Percentiles rank a stretch among this genome's conserved stretches.
Evolutionary conservation across 1,284 basidiomycete species (phyloP).

Genomic region (Ceratobasidium theobromae): DNA sequence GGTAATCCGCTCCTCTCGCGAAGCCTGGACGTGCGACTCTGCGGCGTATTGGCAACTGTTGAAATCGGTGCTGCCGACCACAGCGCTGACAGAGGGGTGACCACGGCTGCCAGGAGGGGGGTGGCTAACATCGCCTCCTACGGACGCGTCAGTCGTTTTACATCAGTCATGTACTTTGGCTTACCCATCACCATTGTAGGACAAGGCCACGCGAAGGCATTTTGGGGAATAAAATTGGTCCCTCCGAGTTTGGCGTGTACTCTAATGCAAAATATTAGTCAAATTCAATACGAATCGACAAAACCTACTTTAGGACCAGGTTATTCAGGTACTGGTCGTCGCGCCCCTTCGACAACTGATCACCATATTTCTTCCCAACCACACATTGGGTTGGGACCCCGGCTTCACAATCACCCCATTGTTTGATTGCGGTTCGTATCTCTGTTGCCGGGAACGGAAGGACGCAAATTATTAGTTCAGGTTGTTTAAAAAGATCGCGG

Average conservation of each 20-base stretch:
- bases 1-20: slow-evolving; percentile 67
- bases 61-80: slow-evolving; percentile 71
- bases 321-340: slow-evolving; percentile 73
- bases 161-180: background rate
- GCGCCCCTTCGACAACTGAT: background rate
- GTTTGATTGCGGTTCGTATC: slow-evolving; percentile 40
- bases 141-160: background rate
- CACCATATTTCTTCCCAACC: slow-evolving; percentile 13
- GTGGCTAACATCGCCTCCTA: slow-evolving; percentile 33
- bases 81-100: slow-evolving; percentile 71
- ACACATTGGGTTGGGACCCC: slow-evolving; percentile 75
- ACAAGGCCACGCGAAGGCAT: background rate
- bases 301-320: slow-evolving; percentile 60
- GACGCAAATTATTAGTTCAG: slow-evolving; percentile 14
- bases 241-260: slow-evolving; percentile 30
- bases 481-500: background rate
- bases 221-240: slow-evolving; percentile 24
- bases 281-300: background rate
- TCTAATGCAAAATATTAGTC: background rate
- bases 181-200: slow-evolving; percentile 31
- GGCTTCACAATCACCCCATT: slow-evolving; percentile 70
- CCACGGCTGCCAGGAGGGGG: slow-evolving; percentile 56
- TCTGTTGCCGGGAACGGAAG: slow-evolving; percentile 23
- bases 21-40: slow-evolving; percentile 65
- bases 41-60: slow-evolving; percentile 53